Percentiles rank a stretch among this genome's conserved stretches.
These are phyloP conservation scores for Vitis vinifera DNA, from an alignment of 164 flowering plant genomes.

Conservation along the genomic window ASM3070453v1 NC_081811.1:29983501-29984000, in stretches of 20 bases:
- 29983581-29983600: constrained; percentile 56
- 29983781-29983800: constrained; percentile 20
- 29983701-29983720: constrained; percentile 53
- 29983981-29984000: constrained; percentile 25
- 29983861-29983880: constrained; percentile 14
- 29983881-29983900: constrained; percentile 38
- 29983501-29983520: constrained; percentile 56
- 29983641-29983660: constrained; percentile 46
- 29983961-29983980: constrained; percentile 26
- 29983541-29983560: constrained; percentile 71
- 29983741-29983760: constrained; percentile 80
- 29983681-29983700: constrained; percentile 52
- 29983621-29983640: constrained; percentile 75
- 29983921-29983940: constrained; percentile 20
- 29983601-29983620: constrained; percentile 58
- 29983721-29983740: constrained; percentile 51
- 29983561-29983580: constrained; percentile 81
- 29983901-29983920: constrained; percentile 18
- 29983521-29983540: constrained; percentile 67
- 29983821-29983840: constrained; percentile 53
- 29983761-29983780: constrained; percentile 48
- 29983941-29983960: constrained; percentile 22
- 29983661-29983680: constrained; percentile 36
- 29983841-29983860: constrained; percentile 12
- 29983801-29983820: constrained; percentile 36